Evolutionary conservation across 345 rosid species (phyloP), one percentile per base, ranked within the genome.

Genomic region (Acer saccharum): DNA sequence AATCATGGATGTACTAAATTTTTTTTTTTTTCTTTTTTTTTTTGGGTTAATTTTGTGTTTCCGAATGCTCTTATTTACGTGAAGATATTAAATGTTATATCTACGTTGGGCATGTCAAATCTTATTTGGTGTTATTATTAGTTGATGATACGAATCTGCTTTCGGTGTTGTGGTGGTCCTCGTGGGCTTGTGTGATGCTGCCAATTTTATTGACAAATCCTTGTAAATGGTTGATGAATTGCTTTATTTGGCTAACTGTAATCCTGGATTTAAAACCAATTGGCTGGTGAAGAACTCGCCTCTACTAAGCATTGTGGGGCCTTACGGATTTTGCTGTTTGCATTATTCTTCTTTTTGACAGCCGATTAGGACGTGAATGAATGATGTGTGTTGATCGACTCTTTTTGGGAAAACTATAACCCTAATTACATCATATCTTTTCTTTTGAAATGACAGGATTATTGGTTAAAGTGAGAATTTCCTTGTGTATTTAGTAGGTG

Each of bases 1-100:
- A 69, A 80, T 80, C 73, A 71, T 78, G 84, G 81, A 81, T 83
- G 80, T 77, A 65, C 81, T 74, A 68, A 78, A 78, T 72, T 69
- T 69, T 79, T 71, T 76, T 46, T 79, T 77, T 75, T 35, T 72
- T 43, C 62, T 23, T 76, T 54, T 16, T 16, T 54, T 54, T 54
- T 16, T 54, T 1, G 58, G n/a, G 58, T 54, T 72, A 46, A 50
- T 55, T 72, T 12, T 71, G 68, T 79, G 73, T 35, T 65, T 77
- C 32, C 55, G 80, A 69, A 76, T 63, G 35, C 81, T 87, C 76
- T 58, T 69, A 12, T 21, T 68, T 72, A 69, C 68, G 62, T 78
- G 67, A 63, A 78, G 81, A 72, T 77, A 67, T 83, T 69, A 63
- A 61, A 79, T 72, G 39, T 27, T 75, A 66, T 66, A 14, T 75